These are phyloP conservation scores for Buxus sempervirens DNA, from an alignment of 164 flowering plant genomes.

Conservation along the genomic window DNA sequence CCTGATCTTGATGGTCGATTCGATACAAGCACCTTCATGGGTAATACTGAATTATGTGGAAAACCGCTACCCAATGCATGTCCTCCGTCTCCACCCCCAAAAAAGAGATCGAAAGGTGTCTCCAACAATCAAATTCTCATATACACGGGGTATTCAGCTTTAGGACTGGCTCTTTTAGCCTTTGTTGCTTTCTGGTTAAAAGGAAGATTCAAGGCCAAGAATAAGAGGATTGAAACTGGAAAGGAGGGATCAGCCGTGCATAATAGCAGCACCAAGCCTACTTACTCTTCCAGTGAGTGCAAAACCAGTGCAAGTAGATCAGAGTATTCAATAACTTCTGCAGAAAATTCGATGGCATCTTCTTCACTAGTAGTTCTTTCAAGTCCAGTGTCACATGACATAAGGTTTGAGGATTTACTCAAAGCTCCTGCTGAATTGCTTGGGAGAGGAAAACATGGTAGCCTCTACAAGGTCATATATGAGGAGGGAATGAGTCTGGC, in stretches of 20 bases:
- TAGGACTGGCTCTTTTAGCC: slow-evolving; percentile 24
- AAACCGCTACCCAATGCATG: slow-evolving; percentile 36
- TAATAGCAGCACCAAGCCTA: slow-evolving; percentile 19
- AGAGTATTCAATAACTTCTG: slow-evolving; percentile 30
- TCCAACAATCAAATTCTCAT: slow-evolving; percentile 32
- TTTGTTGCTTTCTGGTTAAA: slow-evolving; percentile 23
- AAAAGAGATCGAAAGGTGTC: slow-evolving; percentile 12
- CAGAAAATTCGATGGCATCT: slow-evolving; percentile 33
- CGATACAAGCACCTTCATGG: slow-evolving; percentile 16
- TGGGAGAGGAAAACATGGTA: slow-evolving; percentile 61
- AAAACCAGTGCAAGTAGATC: slow-evolving; percentile 30
- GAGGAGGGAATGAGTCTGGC: slow-evolving; percentile 35
- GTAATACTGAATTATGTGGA: slow-evolving; percentile 52
- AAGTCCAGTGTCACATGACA: slow-evolving; percentile 35
- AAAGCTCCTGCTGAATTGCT: slow-evolving; percentile 69
- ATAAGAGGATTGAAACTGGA: slow-evolving; percentile 9
- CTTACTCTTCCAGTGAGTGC: slow-evolving; percentile 22
- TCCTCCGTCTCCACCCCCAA: slow-evolving; percentile 12
- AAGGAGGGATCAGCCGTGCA: slow-evolving; percentile 20
- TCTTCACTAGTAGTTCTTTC: slow-evolving; percentile 38
- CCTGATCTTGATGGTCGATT: slow-evolving; percentile 32
- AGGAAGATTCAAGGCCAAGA: slow-evolving; percentile 20
- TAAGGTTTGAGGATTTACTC: slow-evolving; percentile 63
- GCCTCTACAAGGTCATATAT: slow-evolving; percentile 50
- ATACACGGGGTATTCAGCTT: slow-evolving; percentile 37